Conservation (phyloP, 1,139 yeast genomes). For the Suhomyces taliae region DNA sequence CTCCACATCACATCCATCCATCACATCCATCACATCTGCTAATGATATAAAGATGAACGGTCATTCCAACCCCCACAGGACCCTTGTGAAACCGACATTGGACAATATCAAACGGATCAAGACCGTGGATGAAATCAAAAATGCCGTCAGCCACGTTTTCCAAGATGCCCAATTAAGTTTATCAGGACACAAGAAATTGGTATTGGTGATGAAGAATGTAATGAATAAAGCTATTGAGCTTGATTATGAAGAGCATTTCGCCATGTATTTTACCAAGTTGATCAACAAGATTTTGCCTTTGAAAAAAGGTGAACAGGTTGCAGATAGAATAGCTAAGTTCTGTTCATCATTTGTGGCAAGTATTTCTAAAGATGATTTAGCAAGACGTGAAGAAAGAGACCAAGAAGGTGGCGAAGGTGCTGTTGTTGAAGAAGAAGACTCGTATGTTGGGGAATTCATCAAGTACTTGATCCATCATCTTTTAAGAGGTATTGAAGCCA, state of each 20-base stretch:
- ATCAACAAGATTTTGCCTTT: conserved; percentile 65
- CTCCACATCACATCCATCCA: background rate
- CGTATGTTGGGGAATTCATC: conserved; percentile 51
- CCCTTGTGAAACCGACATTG: conserved; percentile 13
- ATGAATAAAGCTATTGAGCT: conserved; percentile 56
- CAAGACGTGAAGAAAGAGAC: conserved; percentile 6
- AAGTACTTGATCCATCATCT: conserved; percentile 65
- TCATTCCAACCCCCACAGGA: background rate
- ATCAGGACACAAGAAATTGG: conserved; percentile 76
- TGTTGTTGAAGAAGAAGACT: conserved; percentile 30
- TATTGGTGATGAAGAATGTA: conserved; percentile 59
- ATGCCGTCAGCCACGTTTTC: conserved; percentile 66
- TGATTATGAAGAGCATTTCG: conserved; percentile 58
- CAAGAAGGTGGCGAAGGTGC: conserved; percentile 18
- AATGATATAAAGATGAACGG: conserved; percentile 1
- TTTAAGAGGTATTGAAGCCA: conserved; percentile 74
- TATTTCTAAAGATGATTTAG: conserved; percentile 38
- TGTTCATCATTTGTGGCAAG: conserved; percentile 63
- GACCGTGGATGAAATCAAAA: conserved; percentile 28
- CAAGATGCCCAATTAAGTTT: conserved; percentile 77
- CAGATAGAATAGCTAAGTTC: conserved; percentile 77
- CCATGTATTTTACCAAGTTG: conserved; percentile 56
- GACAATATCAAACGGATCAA: conserved; percentile 24
- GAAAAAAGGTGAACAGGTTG: conserved; percentile 70
- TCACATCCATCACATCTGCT: too few species aligned